Evolutionary conservation across 2,329 filamentous ascomycete genomes (phyloP), one percentile per base, ranked within the genome.

Genomic region (Orbilia javanica): DNA sequence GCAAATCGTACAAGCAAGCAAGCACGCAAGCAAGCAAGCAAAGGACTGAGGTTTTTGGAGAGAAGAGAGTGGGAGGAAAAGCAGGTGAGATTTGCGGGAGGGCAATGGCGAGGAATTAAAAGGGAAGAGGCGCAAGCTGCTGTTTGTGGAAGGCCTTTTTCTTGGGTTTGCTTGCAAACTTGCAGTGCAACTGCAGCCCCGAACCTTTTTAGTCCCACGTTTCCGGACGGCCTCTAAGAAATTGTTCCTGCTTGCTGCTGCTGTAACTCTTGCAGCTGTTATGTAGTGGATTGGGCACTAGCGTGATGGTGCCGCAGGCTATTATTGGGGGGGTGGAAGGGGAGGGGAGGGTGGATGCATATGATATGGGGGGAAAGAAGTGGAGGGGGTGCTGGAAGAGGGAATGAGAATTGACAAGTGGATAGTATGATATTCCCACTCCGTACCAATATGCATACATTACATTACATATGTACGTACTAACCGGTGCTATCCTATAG

Each of bases 101-200:
- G 74, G 67, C 74, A 68, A 70, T 70, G 74, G 66, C 29, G 36
- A 71, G 66, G 67, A 72, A 68, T 78, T 78, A 78, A 78, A 78
- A 72, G 74, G 67, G 65, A 78, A 78, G 74, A 78, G 74, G 74
- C 74, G 74, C 74, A 78, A 62, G 62, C 67, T 78, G 20, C 67
- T 68, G 50, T 78, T 78, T 72, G 66, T 60, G 73, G 72, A 77
- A 77, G 73, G 73, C 73, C 67, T 66, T 15, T 53, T 66, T 50
- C 36, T 31, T n/a, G n/a, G n/a, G n/a, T n/a, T 68, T 72, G 50
- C 11, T 22, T 66, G 31, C 62, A 50, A 63, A 25, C n/a, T 27
- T n/a, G n/a, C n/a, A n/a, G n/a, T n/a, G n/a, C n/a, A n/a, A n/a
- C n/a, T n/a, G n/a, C n/a, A n/a, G n/a, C n/a, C n/a, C n/a, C n/a